phyloP scores from a whole-genome alignment of 2,329 filamentous ascomycete genomes.

The Arthrinium puccinioides region DNA sequence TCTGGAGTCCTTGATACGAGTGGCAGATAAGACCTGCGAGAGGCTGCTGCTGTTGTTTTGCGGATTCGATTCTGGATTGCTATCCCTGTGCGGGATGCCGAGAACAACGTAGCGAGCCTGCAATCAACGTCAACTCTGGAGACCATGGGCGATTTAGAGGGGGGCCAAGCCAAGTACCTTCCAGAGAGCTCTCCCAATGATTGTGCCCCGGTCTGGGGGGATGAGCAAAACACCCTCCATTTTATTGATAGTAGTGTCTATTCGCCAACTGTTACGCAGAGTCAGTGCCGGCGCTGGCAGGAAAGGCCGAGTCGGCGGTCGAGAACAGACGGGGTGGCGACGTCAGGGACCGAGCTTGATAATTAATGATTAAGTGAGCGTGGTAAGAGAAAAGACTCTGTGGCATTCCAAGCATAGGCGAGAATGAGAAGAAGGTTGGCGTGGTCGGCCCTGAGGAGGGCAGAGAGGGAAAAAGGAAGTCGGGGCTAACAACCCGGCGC shows the following conservation, averaged over 20 bases:
- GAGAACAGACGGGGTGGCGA: not conserved
- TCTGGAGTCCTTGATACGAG: constrained; percentile 29
- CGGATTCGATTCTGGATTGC: not conserved
- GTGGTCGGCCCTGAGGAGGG: too few relatives aligned
- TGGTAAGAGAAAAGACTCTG: not conserved
- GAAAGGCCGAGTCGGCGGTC: not conserved
- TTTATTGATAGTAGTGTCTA: not conserved
- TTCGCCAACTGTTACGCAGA: not conserved
- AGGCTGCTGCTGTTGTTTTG: constrained; percentile 24
- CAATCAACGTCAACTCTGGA: constrained; percentile 10
- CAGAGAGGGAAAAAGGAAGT: too few relatives aligned
- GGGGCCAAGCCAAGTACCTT: constrained; percentile 32
- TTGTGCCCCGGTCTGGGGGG: constrained; percentile 43
- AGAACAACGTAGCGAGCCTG: constrained; percentile 55
- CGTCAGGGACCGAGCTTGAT: constrained; percentile 1
- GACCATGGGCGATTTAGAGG: too few relatives aligned
- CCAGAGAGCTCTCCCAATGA: constrained; percentile 44
- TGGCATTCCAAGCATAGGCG: not conserved
- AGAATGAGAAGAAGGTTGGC: too few relatives aligned
- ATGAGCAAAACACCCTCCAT: constrained; percentile 45
- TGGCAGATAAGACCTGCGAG: constrained; percentile 31
- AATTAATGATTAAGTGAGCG: not conserved
- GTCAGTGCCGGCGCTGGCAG: not conserved
- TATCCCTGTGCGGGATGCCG: constrained; percentile 32
- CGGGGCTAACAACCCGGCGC: too few relatives aligned